These are phyloP conservation scores for Syncephalis plumigaleata DNA, from an alignment of 371 early-diverging fungal species.

Conservation along the genomic window DNA sequence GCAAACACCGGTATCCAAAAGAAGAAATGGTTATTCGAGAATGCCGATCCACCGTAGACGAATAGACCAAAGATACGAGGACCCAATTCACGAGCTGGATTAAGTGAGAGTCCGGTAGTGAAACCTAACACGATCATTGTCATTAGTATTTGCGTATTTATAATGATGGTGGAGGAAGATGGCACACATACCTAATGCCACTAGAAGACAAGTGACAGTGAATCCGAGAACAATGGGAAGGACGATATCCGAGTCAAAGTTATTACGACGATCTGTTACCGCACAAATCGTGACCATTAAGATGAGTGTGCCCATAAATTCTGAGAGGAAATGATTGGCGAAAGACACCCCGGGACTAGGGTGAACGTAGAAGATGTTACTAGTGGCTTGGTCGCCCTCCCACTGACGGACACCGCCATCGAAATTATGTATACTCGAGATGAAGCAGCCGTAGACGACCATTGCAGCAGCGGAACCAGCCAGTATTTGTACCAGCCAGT, in stretches of 20 bases:
- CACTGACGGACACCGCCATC: slow-evolving; percentile 32
- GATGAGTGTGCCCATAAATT: slow-evolving; percentile 56
- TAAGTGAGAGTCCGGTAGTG: slow-evolving; percentile 62
- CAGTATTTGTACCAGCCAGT: slow-evolving; percentile 32
- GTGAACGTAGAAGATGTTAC: slow-evolving; percentile 52
- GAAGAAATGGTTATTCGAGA: slow-evolving; percentile 40
- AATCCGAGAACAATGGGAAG: slow-evolving; percentile 19
- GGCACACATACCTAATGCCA: too few species aligned
- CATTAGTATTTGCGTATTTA: slow-evolving; percentile 6
- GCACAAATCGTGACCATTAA: slow-evolving; percentile 47
- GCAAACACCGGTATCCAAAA: slow-evolving; percentile 63
- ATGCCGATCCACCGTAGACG: slow-evolving; percentile 45
- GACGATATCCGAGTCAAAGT: background rate
- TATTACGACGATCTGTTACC: slow-evolving; percentile 43
- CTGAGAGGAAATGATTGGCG: slow-evolving; percentile 41
- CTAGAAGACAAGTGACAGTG: slow-evolving; percentile 30
- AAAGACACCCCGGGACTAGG: slow-evolving; percentile 31
- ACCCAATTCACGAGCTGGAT: slow-evolving; percentile 82
- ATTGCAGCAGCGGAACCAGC: slow-evolving; percentile 58
- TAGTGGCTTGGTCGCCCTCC: slow-evolving; percentile 23
- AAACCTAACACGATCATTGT: slow-evolving; percentile 38
- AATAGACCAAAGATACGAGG: slow-evolving; percentile 57
- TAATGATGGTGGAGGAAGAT: too few species aligned
- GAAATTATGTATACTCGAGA: slow-evolving; percentile 42
- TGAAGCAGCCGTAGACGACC: slow-evolving; percentile 17